Base-by-base conservation (phyloP, 2,329 filamentous ascomycete species). In the Pleochaeta shiraiana region DNA sequence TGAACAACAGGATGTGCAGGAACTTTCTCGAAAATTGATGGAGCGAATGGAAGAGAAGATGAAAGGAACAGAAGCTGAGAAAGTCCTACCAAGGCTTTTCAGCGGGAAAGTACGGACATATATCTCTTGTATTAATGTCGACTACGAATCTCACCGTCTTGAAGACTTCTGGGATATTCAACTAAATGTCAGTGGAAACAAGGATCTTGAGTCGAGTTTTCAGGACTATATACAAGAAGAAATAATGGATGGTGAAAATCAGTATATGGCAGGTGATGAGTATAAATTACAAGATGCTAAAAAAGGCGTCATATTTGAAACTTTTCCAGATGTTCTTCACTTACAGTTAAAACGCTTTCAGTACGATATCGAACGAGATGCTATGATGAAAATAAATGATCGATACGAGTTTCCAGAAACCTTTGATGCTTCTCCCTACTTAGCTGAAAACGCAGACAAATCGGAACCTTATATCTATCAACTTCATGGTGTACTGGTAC, bases 151-250 rank as follows among this genome's bases (percentile, higher is more conserved):
- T 26, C 95, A 91, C 67, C 83, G 92, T 67, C 83, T 93, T 68
- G 93, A 98, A 74, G 95, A 98, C 70, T 98, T 96, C 74, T 98
- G 93, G 93, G 93, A 98, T 73, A 89, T 98, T 66, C 93, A 98
- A 74, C 82, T 98, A 69, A 98, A 97, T 69, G 95, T 98, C 63
- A 87, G 88, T 67, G 91, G 90, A 34, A 96, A 95, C 79, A 90
- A 89, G 76, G 92, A 88, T 67, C 78, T 98, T 34, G 86, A 95
- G 68, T 90, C 95, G 71, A 97, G 92, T 72, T 97, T 98, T 78
- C 85, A 85, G 72, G 91, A 97, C 74, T 98, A 98, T 73, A 86
- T 98, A 69, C 86, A 95, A 71, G 92, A 96, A 39, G 93, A 98
- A 75, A 95, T 91, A 37, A 86, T 98, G 75, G 91, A 97, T 69